Evolutionary conservation across 805 yeast genomes (phyloP).

Genomic region (Wickerhamiella dianesei): DNA sequence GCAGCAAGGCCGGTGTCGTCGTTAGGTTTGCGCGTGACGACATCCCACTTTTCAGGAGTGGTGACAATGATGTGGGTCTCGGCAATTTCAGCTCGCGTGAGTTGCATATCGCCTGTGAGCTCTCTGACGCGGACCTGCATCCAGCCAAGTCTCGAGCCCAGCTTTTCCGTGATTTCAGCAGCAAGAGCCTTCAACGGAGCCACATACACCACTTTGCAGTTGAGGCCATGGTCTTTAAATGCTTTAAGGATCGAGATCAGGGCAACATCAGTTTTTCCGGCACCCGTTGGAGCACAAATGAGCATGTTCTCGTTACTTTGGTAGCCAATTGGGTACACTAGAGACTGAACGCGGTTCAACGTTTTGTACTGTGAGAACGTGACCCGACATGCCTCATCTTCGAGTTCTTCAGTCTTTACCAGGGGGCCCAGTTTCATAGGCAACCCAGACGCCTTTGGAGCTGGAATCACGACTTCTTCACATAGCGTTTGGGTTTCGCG

Average conservation of each 20-base stretch:
- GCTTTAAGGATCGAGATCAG: constrained; percentile 66
- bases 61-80: constrained; percentile 82
- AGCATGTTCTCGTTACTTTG: constrained; percentile 88
- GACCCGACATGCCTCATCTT: constrained; percentile 63
- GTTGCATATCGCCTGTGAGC: constrained; percentile 90
- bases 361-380: constrained; percentile 70
- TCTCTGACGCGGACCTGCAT: constrained; percentile 77
- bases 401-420: constrained; percentile 41
- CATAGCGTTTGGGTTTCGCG: constrained; percentile 31
- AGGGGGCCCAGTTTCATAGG: constrained; percentile 33
- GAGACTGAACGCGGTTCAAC: constrained; percentile 76
- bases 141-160: constrained; percentile 64
- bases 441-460: constrained; percentile 13
- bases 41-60: constrained; percentile 97
- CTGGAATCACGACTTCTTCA: constrained; percentile 79
- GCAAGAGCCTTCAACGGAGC: constrained; percentile 92
- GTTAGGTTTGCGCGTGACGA: constrained; percentile 81
- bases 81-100: constrained; percentile 64
- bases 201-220: constrained; percentile 80
- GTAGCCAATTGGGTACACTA: constrained; percentile 86
- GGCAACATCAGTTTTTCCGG: constrained; percentile 95
- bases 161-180: constrained; percentile 90
- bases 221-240: constrained; percentile 62
- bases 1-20: constrained; percentile 79
- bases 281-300: constrained; percentile 96